Evolutionary conservation across 1,139 yeast genomes (phyloP).

Genomic region (Sugiyamaella sp.): DNA sequence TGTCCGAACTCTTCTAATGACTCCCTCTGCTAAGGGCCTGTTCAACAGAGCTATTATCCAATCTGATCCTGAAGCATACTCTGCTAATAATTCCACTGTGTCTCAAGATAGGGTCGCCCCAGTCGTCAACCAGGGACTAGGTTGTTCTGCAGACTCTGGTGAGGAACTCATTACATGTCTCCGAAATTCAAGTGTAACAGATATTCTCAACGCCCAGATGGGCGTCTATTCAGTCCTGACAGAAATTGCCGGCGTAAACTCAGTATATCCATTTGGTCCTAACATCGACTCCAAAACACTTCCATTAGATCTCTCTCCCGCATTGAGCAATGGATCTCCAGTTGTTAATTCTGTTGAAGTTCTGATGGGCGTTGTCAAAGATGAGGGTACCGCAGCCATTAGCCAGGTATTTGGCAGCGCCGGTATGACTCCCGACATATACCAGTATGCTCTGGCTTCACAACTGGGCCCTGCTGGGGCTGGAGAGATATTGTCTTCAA

Average conservation of each 20-base stretch:
- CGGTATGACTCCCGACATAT: constrained; percentile 17
- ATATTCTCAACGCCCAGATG: constrained; percentile 31
- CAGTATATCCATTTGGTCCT: constrained; percentile 37
- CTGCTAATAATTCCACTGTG: constrained; percentile 30
- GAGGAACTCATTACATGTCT: constrained; percentile 28
- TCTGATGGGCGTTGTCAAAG: constrained; percentile 35
- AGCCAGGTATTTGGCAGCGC: constrained; percentile 19
- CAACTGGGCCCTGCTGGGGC: constrained; percentile 23
- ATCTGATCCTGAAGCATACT: constrained; percentile 39
- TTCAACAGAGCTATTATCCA: constrained; percentile 38
- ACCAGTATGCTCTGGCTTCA: constrained; percentile 22
- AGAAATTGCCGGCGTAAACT: constrained; percentile 28
- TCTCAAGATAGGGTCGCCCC: constrained; percentile 31
- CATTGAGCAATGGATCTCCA: constrained; percentile 27
- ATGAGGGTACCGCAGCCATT: constrained; percentile 36
- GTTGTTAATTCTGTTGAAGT: constrained; percentile 34
- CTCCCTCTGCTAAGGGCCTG: constrained; percentile 32
- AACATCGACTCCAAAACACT: constrained; percentile 34
- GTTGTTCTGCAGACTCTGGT: constrained; percentile 26
- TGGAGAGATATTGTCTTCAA: constrained; percentile 19
- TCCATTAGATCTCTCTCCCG: constrained; percentile 29
- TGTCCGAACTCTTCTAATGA: constrained; percentile 36
- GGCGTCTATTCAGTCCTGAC: constrained; percentile 17
- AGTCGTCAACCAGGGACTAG: constrained; percentile 23
- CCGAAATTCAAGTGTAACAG: constrained; percentile 25